These are phyloP conservation scores for Backusella liffmaniae DNA, from an alignment of 192 early-diverging fungal species.

Conservation along the genomic window DNA sequence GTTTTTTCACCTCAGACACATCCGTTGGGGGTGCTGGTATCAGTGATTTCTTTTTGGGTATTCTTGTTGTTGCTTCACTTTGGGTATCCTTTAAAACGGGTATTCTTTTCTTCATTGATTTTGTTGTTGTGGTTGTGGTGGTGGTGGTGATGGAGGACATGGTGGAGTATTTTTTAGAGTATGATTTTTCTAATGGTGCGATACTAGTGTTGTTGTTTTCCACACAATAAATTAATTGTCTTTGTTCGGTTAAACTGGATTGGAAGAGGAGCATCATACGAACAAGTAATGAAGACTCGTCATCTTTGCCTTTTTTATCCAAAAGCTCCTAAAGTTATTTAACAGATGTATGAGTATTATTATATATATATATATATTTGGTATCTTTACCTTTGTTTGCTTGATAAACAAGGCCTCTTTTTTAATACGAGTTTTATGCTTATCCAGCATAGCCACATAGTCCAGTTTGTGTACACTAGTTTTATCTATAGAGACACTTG, in stretches of 20 bases:
- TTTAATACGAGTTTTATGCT: slow-evolving; percentile 7
- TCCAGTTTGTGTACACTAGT: background rate
- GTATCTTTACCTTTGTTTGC: background rate
- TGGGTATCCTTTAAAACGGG: background rate
- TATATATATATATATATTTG: background rate
- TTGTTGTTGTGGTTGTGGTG: background rate
- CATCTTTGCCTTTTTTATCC: background rate
- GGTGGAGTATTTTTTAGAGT: background rate
- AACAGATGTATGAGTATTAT: background rate
- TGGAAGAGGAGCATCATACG: slow-evolving; percentile 1
- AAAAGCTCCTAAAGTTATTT: background rate
- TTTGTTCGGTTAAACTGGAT: slow-evolving; percentile 12
- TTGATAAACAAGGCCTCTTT: slow-evolving; percentile 9
- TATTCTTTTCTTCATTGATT: background rate
- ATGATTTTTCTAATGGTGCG: background rate
- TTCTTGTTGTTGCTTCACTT: background rate
- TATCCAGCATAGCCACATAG: background rate
- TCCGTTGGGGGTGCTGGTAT: background rate
- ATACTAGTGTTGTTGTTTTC: background rate
- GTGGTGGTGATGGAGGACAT: background rate
- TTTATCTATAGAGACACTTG: background rate
- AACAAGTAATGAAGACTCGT: background rate
- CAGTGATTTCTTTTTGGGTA: background rate
- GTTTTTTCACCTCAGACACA: background rate
- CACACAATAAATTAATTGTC: background rate